These are phyloP conservation scores for Dispira simplex DNA, from an alignment of 192 early-diverging fungal genomes.

Conservation along the genomic window DNA sequence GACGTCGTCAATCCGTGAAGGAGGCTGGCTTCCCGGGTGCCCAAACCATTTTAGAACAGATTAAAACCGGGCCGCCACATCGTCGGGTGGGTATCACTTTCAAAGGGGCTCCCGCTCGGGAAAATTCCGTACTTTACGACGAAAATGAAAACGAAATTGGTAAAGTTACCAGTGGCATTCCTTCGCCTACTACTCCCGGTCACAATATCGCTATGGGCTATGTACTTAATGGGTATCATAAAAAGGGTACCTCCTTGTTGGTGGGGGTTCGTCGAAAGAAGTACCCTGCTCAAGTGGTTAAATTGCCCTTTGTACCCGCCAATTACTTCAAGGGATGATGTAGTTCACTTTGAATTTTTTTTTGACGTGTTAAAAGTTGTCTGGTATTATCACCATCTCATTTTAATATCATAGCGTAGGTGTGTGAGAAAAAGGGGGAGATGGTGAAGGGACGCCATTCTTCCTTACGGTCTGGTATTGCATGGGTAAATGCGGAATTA, in stretches of 20 bases:
- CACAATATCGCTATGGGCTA: constrained; percentile 98
- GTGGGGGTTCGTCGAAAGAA: constrained; percentile 80
- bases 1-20: constrained; percentile 37
- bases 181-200: constrained; percentile 69
- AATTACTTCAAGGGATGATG: constrained; percentile 47
- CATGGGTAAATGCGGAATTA: too few species aligned
- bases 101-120: constrained; percentile 87
- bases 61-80: constrained; percentile 59
- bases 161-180: constrained; percentile 82
- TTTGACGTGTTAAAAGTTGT: too few species aligned
- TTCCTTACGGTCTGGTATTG: too few species aligned
- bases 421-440: too few species aligned
- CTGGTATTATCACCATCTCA: too few species aligned
- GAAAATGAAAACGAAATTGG: constrained; percentile 53
- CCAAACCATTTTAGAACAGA: constrained; percentile 67
- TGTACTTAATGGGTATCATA: constrained; percentile 76
- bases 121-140: constrained; percentile 45
- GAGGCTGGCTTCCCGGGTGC: constrained; percentile 91
- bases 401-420: too few species aligned
- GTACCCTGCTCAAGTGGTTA: constrained; percentile 69
- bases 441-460: too few species aligned
- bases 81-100: constrained; percentile 82
- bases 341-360: too few species aligned
- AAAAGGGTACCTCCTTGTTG: constrained; percentile 77
- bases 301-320: constrained; percentile 91